Base-by-base conservation (phyloP, 495 filamentous ascomycete genomes). In the Copromyces sp. region DNA sequence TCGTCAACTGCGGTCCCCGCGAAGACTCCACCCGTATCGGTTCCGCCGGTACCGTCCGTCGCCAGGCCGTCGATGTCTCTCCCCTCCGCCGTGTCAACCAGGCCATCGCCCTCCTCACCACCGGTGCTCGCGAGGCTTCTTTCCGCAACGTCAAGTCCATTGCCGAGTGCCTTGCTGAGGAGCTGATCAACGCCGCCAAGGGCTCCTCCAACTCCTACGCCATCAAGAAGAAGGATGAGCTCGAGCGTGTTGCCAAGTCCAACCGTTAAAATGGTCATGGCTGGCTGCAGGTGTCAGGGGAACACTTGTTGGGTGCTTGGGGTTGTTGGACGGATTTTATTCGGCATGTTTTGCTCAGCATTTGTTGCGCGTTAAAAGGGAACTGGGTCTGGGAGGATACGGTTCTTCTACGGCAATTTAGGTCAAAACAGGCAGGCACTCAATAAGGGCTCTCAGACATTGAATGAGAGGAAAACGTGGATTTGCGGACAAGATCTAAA, bases 221-320 rank as follows among this genome's bases (percentile, higher is more conserved):
- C 75, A 99, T 99, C 89, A 99, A 99, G 93, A 99, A 99, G 93
- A 99, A 99, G 94, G 95, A 99, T 84, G 96, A 99, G 91, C 84
- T 99, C 86, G 95, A 99, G 91, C 95, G 95, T 92, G 95, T 99
- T 82, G 95, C 95, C 85, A 99, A 99, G 93, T 93, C 89, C 87
- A 99, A 99, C 90, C 93, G 95, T 91, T 99, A 98, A 85, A 83
- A 71, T 65, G 77, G 73, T 77, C 71, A 69, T 75, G 75, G 76
- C 75, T 78, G 76, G 79, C 79, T 75, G 74, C 76, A 80, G 47
- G 78, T 79, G 76, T 74, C 70, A 65, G 73, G 75, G 53, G 53
- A 11, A 65, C 7, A 37, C 82, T 83, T 81, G 78, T 68, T 76
- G 77, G 73, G 71, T 68, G 71, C 70, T 70, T 70, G 61, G 75